Evolutionary conservation across 2,329 filamentous ascomycete species (phyloP), one percentile per base, ranked within the genome.

Genomic region (Rasamsonia emersonii): DNA sequence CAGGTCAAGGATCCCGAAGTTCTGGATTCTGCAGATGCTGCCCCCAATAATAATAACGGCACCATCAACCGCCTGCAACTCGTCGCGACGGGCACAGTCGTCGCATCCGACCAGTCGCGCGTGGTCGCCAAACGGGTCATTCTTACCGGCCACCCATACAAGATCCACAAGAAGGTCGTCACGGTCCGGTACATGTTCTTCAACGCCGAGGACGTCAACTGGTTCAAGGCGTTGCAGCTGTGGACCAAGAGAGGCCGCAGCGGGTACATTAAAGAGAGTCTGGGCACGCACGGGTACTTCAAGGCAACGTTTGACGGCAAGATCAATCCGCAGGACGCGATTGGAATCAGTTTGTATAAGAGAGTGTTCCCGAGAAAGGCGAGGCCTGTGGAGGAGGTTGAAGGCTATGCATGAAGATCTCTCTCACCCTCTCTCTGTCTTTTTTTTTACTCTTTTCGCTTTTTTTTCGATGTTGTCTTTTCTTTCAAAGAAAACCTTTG

Each of bases 171-270:
- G 73, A 86, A 82, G 61, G 71, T 98, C 15, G 91, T 98, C 38
- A 98, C 93, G 1, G 80, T 98, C 28, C 81, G 91, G 18, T 98
- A 98, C 73, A 98, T 98, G 93, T 98, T 98, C 73, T 98, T 98
- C 77, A 93, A 89, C 67, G 71, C 82, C 29, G 85, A 89, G 50
- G 93, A 98, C 44, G 85, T 98, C 18, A 77, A 83, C 45, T 98
- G 91, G 88, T 98, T 96, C 75, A 93, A 94, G 67, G 89, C 89
- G 1, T 59, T 98, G 54, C 89, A 91, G 38, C 63, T 98, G 42
- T 98, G 89, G 88, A 98, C 91, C 4, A 84, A 77, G 65, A 68
- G 89, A 18, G 91, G 91, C 5, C 71, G 91, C 40, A 84, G 77
- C 45, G 91, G 91, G 6, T 95, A 79, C 58, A 77, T 98, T 67